Conservation (phyloP, 2,329 filamentous ascomycete genomes). For the Diaporthe caulivora region DNA sequence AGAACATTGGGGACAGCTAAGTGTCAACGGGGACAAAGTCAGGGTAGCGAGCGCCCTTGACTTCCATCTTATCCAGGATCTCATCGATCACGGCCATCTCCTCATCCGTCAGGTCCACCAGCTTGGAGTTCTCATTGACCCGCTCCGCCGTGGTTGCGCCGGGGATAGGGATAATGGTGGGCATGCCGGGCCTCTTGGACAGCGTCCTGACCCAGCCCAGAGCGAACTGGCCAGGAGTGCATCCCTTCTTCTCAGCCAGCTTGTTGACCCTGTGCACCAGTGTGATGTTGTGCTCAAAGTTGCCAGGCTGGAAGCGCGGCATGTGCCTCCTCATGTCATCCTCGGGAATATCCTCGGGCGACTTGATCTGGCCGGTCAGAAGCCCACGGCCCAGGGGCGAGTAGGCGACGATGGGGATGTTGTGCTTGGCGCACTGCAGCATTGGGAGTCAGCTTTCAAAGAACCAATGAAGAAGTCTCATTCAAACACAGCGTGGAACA, state of each 20-base stretch:
- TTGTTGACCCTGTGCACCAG: constrained; percentile 69
- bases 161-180: constrained; percentile 74
- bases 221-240: constrained; percentile 73
- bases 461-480: no score
- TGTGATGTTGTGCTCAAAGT: constrained; percentile 73
- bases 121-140: constrained; percentile 70
- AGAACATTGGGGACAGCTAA: constrained; percentile 41
- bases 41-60: constrained; percentile 63
- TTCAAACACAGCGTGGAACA: no score
- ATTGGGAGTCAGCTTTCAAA: no score
- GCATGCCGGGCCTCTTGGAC: constrained; percentile 64
- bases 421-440: constrained; percentile 63
- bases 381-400: constrained; percentile 67
- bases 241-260: constrained; percentile 70
- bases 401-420: constrained; percentile 68
- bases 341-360: constrained; percentile 65
- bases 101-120: constrained; percentile 61
- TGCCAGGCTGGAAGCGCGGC: constrained; percentile 73
- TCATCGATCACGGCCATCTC: constrained; percentile 65
- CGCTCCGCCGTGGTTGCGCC: constrained; percentile 69
- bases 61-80: constrained; percentile 61
- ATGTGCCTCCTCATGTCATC: constrained; percentile 58
- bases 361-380: constrained; percentile 67
- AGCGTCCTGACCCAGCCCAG: constrained; percentile 71
- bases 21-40: constrained; percentile 52